phyloP scores from a whole-genome alignment of 306 rosid species.

The Inga leiocalycina region DNA sequence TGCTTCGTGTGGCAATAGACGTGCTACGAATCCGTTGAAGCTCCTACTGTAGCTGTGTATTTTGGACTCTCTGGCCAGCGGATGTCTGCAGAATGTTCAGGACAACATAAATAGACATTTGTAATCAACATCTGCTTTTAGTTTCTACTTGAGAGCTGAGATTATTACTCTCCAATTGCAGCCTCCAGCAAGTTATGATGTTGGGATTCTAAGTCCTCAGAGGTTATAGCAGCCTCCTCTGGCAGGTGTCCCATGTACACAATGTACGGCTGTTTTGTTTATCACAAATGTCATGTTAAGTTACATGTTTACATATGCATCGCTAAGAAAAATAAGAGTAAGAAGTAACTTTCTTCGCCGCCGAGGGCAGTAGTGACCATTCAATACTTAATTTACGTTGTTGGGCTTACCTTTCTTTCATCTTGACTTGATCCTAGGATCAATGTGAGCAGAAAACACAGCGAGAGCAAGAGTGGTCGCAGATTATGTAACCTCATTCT shows the following conservation, averaged over 20 bases:
- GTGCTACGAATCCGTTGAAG: constrained; percentile 87
- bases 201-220: constrained; percentile 26
- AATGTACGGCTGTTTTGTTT: constrained; percentile 64
- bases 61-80: constrained; percentile 58
- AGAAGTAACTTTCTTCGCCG: not conserved
- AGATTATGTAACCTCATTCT: constrained; percentile 30
- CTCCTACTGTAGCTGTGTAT: constrained; percentile 76
- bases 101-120: not conserved
- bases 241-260: constrained; percentile 86
- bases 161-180: constrained; percentile 72
- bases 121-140: not conserved
- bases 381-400: not conserved
- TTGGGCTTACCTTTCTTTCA: constrained; percentile 59
- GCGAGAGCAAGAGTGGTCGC: constrained; percentile 34
- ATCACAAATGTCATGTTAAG: constrained; percentile 20
- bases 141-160: constrained; percentile 6
- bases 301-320: not conserved
- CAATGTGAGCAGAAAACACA: constrained; percentile 11
- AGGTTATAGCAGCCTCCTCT: not conserved
- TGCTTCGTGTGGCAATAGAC: constrained; percentile 79
- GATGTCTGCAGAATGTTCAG: constrained; percentile 39
- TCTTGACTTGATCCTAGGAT: constrained; percentile 47
- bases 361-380: too few species aligned
- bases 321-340: not conserved
- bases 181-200: constrained; percentile 61